These are phyloP conservation scores for Cladosporium sp. DNA, from an alignment of 2,329 filamentous ascomycete species.

Conservation along the genomic window DNA sequence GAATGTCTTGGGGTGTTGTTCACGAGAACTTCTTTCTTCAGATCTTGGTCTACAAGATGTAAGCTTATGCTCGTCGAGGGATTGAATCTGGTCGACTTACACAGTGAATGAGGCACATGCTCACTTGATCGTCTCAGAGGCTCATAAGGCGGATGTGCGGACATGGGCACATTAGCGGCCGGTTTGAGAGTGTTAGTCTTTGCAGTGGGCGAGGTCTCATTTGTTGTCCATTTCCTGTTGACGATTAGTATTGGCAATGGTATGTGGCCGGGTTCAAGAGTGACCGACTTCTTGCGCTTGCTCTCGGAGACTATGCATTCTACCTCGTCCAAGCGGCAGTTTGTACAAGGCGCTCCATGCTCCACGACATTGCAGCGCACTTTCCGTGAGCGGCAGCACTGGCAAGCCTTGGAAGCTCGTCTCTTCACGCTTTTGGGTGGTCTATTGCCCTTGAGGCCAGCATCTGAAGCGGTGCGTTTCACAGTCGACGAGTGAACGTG, in stretches of 20 bases:
- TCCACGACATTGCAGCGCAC: conserved; percentile 93
- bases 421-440: conserved; percentile 64
- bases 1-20: conserved; percentile 18
- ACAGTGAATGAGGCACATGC: conserved; percentile 62
- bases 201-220: conserved; percentile 16
- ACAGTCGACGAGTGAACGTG: conserved; percentile 19
- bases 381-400: conserved; percentile 82
- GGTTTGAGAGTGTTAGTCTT: conserved; percentile 22
- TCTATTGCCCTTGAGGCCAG: conserved; percentile 48
- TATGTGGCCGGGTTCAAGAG: background rate
- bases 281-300: conserved; percentile 78
- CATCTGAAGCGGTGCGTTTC: conserved; percentile 56
- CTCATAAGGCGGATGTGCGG: conserved; percentile 30
- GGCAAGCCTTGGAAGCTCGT: conserved; percentile 85
- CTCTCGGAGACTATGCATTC: conserved; percentile 68
- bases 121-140: conserved; percentile 26
- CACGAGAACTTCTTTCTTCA: conserved; percentile 18
- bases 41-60: conserved; percentile 25
- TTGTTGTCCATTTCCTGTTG: conserved; percentile 34
- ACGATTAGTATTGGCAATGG: background rate
- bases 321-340: conserved; percentile 76
- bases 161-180: conserved; percentile 23
- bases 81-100: conserved; percentile 40
- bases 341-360: conserved; percentile 76
- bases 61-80: background rate